Evolutionary conservation across 306 rosid species (phyloP), one percentile per base, ranked within the genome.

Genomic region (Fragaria iinumae): DNA sequence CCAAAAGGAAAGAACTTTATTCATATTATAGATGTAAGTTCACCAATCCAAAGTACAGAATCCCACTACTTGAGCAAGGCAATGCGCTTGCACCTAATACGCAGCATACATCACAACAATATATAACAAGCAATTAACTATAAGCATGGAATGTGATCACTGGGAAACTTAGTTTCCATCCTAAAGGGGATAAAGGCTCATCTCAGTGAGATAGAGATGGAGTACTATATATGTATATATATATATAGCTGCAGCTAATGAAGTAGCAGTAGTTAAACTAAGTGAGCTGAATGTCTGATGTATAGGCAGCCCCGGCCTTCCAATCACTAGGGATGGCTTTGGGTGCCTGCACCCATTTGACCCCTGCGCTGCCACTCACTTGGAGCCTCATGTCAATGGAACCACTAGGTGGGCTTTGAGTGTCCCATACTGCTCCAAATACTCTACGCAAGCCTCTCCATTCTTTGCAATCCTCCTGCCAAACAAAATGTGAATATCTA

Each of bases 381-480:
- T 83, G 90, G 78, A 94, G 84, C 90, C 95, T 91, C 80, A 90
- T 17, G 6, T 53, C 47, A 2, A 91, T 16, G 8, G 83, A 39
- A 10, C 93, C 93, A 5, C 65, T 59, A 60, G 98, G 95, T 52
- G 96, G 93, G 75, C 59, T 85, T 8, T 59, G 56, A 38, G 55
- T 76, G 81, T 94, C 98, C 87, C 89, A 94, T 38, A 91, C 93
- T 56, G 79, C 90, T 62, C 97, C 98, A 52, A 52, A 89, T 1
- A 80, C 88, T 67, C 91, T 88, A 0, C 98, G 83, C 89, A 91
- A 27, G 0, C 82, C 80, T 71, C 80, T 86, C 97, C 98, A 92
- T 63, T 83, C 87, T 41, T 89, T 16, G 84, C 76, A 67, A 43
- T 90, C 90, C 81, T 82, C 97, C 93, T 93, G 75, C 80, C 20